These are phyloP conservation scores for Corymbia calophylla DNA, from an alignment of 441 rosid species.

Conservation along the genomic window DNA sequence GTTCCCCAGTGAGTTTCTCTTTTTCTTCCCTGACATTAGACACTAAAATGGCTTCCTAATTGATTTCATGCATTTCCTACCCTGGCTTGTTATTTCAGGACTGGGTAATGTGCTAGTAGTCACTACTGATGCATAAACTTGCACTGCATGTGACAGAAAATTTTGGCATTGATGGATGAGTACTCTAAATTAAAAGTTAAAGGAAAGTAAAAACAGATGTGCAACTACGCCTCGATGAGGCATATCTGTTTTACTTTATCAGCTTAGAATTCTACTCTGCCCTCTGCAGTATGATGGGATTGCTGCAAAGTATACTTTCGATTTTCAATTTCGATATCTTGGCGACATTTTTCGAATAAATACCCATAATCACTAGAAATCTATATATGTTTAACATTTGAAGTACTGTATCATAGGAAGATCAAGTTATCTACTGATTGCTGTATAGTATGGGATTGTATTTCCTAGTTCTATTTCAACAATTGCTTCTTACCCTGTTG, in stretches of 20 bases:
- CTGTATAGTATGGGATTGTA: not conserved
- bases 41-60: not conserved
- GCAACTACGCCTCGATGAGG: not conserved
- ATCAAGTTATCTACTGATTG: not conserved
- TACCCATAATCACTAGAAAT: not conserved
- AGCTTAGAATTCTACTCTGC: not conserved
- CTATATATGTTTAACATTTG: not conserved
- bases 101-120: not conserved
- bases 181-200: too few species aligned
- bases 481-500: not conserved
- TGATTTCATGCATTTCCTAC: not conserved
- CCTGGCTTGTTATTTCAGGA: not conserved
- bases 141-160: not conserved
- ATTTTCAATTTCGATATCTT: not conserved
- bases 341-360: not conserved
- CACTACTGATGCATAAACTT: not conserved
- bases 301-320: not conserved
- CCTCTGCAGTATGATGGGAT: not conserved
- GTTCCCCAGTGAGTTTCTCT: conserved; percentile 51
- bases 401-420: conserved; percentile 13
- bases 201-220: not conserved
- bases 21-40: not conserved
- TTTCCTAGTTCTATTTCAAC: not conserved
- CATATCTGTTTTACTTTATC: not conserved
- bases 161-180: not conserved